phyloP scores from a whole-genome alignment of 2,329 filamentous ascomycete species.

The Juglanconis juglandina region DNA sequence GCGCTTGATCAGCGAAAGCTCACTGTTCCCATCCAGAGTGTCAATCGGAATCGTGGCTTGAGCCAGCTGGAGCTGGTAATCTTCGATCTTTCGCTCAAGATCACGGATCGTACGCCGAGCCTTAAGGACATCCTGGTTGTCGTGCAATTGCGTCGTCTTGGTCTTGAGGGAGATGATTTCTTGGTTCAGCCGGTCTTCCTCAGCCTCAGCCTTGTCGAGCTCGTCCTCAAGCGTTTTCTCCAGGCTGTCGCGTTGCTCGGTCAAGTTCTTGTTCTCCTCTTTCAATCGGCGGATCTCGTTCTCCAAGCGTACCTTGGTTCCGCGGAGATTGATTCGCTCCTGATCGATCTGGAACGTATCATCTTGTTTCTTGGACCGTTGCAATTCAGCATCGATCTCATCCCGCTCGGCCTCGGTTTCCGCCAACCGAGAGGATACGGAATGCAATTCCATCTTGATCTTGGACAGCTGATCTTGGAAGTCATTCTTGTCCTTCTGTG shows the following conservation, averaged over 20 bases:
- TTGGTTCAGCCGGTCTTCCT: conserved; percentile 59
- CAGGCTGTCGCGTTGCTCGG: conserved; percentile 54
- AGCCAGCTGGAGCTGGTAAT: conserved; percentile 40
- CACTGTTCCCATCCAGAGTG: conserved; percentile 42
- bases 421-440: conserved; percentile 52
- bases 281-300: conserved; percentile 62
- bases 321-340: conserved; percentile 66
- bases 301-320: conserved; percentile 65
- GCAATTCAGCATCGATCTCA: conserved; percentile 60
- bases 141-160: conserved; percentile 43
- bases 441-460: conserved; percentile 58
- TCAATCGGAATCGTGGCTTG: conserved; percentile 31
- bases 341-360: conserved; percentile 59
- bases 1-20: conserved; percentile 59
- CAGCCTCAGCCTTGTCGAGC: conserved; percentile 61
- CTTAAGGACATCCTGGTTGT: conserved; percentile 51
- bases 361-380: conserved; percentile 50
- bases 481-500: conserved; percentile 57
- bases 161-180: conserved; percentile 52
- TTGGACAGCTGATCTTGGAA: conserved; percentile 62
- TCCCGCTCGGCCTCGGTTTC: conserved; percentile 64
- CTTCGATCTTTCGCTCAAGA: conserved; percentile 59
- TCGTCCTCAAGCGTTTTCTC: conserved; percentile 65
- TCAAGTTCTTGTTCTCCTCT: conserved; percentile 58
- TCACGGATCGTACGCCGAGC: conserved; percentile 62